Conservation (phyloP, 2,329 filamentous ascomycete species). For the Chaetomiaceae sp. region DNA sequence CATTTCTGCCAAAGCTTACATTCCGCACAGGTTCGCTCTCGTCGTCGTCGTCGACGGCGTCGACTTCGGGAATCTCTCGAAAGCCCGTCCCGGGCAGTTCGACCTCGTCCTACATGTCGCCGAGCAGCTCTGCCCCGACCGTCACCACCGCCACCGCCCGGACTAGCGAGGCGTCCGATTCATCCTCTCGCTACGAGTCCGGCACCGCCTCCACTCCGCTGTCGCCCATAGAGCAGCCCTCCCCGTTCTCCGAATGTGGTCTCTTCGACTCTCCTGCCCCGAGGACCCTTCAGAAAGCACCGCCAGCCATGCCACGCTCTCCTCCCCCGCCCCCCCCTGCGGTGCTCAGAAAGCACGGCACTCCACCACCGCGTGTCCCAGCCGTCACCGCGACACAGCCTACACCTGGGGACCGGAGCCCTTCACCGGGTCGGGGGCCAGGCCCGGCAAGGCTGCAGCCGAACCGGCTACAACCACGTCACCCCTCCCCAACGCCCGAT, state of each 20-base stretch:
- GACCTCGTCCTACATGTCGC: neutral
- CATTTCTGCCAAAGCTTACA: slow-evolving; percentile 19
- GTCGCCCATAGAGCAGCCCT: slow-evolving; percentile 8
- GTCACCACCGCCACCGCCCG: slow-evolving; percentile 6
- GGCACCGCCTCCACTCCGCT: slow-evolving; percentile 1
- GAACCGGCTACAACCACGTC: slow-evolving; percentile 15
- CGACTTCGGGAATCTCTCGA: slow-evolving; percentile 8
- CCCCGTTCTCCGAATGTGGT: slow-evolving; percentile 5
- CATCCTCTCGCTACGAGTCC: slow-evolving; percentile 6
- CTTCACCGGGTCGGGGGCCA: slow-evolving; percentile 10
- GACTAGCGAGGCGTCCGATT: slow-evolving; percentile 13
- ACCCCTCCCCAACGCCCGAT: slow-evolving; percentile 8
- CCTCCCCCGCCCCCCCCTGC: slow-evolving; percentile 10
- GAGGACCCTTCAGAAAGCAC: slow-evolving; percentile 17
- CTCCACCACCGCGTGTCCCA: slow-evolving; percentile 8
- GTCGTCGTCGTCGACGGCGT: neutral
- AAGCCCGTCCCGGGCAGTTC: slow-evolving; percentile 13
- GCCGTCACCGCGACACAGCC: slow-evolving; percentile 12
- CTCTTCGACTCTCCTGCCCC: slow-evolving; percentile 9
- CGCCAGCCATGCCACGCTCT: slow-evolving; percentile 12
- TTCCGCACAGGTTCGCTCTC: slow-evolving; percentile 15
- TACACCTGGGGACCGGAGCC: slow-evolving; percentile 13
- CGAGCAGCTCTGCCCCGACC: slow-evolving; percentile 2
- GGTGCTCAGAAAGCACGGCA: neutral
- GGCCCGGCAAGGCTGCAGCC: slow-evolving; percentile 16